These are phyloP conservation scores for Hemileccinum rubropunctum DNA, from an alignment of 768 basidiomycete genomes.

Conservation along the genomic window DNA sequence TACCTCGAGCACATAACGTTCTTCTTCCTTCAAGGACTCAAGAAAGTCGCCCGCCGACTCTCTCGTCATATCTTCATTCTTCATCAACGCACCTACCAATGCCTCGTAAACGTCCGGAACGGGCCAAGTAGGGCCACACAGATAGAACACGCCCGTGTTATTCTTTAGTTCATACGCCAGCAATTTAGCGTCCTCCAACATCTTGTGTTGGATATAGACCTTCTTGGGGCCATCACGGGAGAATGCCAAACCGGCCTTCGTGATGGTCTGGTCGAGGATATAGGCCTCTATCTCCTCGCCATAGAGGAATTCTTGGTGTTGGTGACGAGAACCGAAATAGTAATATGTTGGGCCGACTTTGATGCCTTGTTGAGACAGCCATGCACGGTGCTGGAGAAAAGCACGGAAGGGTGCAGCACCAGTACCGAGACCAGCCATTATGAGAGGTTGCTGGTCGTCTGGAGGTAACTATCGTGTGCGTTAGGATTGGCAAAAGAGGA, in stretches of 20 bases:
- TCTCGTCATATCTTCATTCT: slow-evolving; percentile 62
- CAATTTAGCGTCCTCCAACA: slow-evolving; percentile 82
- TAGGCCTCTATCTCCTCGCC: slow-evolving; percentile 96
- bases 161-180: slow-evolving; percentile 74
- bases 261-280: slow-evolving; percentile 79
- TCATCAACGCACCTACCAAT: slow-evolving; percentile 74
- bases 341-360: slow-evolving; percentile 92
- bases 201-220: slow-evolving; percentile 98
- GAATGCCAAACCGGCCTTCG: slow-evolving; percentile 92
- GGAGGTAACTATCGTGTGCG: slow-evolving; percentile 65
- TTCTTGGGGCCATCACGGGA: slow-evolving; percentile 91
- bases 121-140: slow-evolving; percentile 99
- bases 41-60: slow-evolving; percentile 75
- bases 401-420: slow-evolving; percentile 99
- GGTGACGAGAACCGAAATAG: slow-evolving; percentile 98
- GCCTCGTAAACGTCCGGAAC: slow-evolving; percentile 97
- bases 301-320: slow-evolving; percentile 94
- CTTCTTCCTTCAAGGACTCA: slow-evolving; percentile 91
- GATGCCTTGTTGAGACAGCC: slow-evolving; percentile 70
- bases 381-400: slow-evolving; percentile 94
- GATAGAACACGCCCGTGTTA: slow-evolving; percentile 83
- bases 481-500: slow-evolving; percentile 6
- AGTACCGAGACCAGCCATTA: slow-evolving; percentile 98
- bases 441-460: slow-evolving; percentile 81
- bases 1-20: slow-evolving; percentile 95